Evolutionary conservation across 768 basidiomycete genomes (phyloP).

Genomic region (Xerocomellus dryophilus): DNA sequence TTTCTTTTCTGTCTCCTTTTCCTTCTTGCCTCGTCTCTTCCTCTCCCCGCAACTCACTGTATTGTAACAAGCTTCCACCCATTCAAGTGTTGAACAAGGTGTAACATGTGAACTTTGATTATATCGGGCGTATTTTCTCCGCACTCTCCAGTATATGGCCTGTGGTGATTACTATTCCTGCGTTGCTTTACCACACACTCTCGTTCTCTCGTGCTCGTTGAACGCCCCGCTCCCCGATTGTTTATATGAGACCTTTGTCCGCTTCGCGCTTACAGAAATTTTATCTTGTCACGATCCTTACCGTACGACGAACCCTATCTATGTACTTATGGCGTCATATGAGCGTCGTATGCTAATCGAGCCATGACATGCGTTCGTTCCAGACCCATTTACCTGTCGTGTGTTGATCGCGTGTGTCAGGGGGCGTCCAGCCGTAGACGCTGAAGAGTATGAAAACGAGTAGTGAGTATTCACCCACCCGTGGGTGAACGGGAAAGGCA

Average conservation of each 20-base stretch:
- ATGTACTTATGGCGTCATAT: slow-evolving; percentile 20
- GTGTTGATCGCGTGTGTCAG: slow-evolving; percentile 22
- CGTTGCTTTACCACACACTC: slow-evolving; percentile 11
- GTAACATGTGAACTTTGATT: slow-evolving; percentile 47
- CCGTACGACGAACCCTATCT: slow-evolving; percentile 26
- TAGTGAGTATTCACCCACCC: background rate
- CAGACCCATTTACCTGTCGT: slow-evolving; percentile 39
- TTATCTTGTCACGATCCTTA: slow-evolving; percentile 31
- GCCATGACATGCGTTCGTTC: slow-evolving; percentile 50
- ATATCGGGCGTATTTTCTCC: slow-evolving; percentile 24
- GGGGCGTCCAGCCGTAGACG: slow-evolving; percentile 20
- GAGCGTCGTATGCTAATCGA: slow-evolving; percentile 36
- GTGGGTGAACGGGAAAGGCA: background rate
- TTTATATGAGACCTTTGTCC: slow-evolving; percentile 18
- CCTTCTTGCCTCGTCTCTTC: slow-evolving; percentile 20
- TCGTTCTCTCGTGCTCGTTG: slow-evolving; percentile 10
- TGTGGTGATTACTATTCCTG: slow-evolving; percentile 13
- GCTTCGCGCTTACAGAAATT: slow-evolving; percentile 8
- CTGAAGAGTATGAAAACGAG: slow-evolving; percentile 7
- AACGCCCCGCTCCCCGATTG: slow-evolving; percentile 11
- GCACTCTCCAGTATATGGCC: slow-evolving; percentile 12
- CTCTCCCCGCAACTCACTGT: slow-evolving; percentile 62
- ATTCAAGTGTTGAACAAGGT: slow-evolving; percentile 59
- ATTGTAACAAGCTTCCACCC: slow-evolving; percentile 67
- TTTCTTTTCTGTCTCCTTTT: slow-evolving; percentile 4